Evolutionary conservation across 257 asterid species (phyloP).

Genomic region (Lavandula angustifolia): DNA sequence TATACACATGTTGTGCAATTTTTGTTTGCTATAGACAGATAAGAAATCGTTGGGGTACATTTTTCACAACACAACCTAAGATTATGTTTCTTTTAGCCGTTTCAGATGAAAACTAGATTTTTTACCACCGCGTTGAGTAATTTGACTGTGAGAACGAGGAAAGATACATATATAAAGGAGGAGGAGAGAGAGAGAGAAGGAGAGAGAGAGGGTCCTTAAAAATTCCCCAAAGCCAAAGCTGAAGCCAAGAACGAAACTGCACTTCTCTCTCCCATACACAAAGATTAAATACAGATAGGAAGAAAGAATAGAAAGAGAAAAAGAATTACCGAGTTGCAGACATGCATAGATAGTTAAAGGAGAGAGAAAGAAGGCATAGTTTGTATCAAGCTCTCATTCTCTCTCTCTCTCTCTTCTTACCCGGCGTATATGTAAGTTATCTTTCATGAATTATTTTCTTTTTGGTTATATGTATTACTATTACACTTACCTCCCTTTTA

Average conservation of each 20-base stretch:
- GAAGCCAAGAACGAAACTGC: not conserved
- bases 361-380: constrained; percentile 41
- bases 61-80: not conserved
- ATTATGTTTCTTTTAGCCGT: constrained; percentile 17
- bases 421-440: constrained; percentile 64
- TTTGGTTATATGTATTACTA: constrained; percentile 11
- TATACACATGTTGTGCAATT: not conserved
- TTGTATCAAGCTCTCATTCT: constrained; percentile 45
- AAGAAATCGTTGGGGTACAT: constrained; percentile 6
- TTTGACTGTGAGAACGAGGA: not conserved
- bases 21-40: constrained; percentile 22
- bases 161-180: constrained; percentile 20
- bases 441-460: constrained; percentile 26
- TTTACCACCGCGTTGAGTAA: constrained; percentile 23
- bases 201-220: constrained; percentile 40
- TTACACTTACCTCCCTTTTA: not conserved
- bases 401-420: constrained; percentile 39
- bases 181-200: constrained; percentile 7
- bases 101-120: constrained; percentile 27
- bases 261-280: constrained; percentile 34
- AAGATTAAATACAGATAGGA: constrained; percentile 24
- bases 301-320: constrained; percentile 9
- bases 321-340: constrained; percentile 28
- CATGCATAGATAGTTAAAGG: constrained; percentile 50
- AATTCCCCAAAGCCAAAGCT: constrained; percentile 52